Base-by-base conservation (phyloP, 2,329 filamentous ascomycete species). In the Calonectria crousiana region DNA sequence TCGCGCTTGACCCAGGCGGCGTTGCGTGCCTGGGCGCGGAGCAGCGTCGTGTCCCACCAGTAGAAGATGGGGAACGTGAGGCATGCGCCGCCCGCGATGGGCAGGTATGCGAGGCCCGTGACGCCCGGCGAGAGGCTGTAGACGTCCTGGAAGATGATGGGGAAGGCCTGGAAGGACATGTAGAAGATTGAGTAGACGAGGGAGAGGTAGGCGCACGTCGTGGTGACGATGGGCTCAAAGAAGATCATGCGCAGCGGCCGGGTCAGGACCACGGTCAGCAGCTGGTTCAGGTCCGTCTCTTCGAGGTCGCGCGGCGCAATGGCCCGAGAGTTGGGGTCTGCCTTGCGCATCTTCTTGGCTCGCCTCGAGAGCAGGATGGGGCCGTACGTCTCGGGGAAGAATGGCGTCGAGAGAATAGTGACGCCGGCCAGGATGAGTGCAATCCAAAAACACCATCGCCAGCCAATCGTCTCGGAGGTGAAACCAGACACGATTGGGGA, bases 101-200 rank as follows among this genome's bases (percentile, higher is more conserved):
- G 90, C 9, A 95, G 86, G 83, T 94, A 95, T 6, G 91, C 87
- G 2, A 95, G 87, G 1, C 93, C 93, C 38, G 91, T 90, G 34
- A 91, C 87, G 26, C 93, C 92, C 0, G 92, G 87, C 3, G 88
- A 90, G 74, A 95, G 90, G 36, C 86, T 85, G 82, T 95, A 95
- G 5, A 92, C 81, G 30, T 84, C 81, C 75, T 89, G 86, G 82
- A 95, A 96, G 76, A 95, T 93, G 74, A 93, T 88, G 1, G 92
- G 92, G 82, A 93, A 96, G 3, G 93, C 93, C 82, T 95, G 92
- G 78, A 96, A 95, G 81, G 92, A 95, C 84, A 96, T 94, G 87
- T 91, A 90, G 80, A 90, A 90, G 77, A 90, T 89, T 64, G 87
- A 89, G 81, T 95, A 96, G 41, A 92, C 89, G 34, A 96, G 87